Evolutionary conservation across 805 yeast genomes (phyloP), one percentile per base, ranked within the genome.

Genomic region (Cyberlindnera galapagoensis): DNA sequence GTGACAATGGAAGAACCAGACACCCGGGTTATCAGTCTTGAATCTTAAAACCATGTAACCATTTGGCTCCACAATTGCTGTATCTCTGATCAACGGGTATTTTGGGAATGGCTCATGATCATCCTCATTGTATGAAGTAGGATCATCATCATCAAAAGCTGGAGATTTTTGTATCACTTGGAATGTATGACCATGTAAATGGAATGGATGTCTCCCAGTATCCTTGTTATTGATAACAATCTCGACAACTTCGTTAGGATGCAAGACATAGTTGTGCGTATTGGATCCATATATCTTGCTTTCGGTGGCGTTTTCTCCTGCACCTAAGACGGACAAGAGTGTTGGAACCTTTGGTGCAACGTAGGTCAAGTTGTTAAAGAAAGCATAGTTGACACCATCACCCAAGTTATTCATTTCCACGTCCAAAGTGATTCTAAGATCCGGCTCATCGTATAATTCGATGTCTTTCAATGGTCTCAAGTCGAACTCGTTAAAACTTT

Each of bases 1-100:
- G 52, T 84, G 95, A 59, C 97, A 87, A 55, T 87, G 97, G 76
- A 87, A 82, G 40, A 81, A 74, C 96, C 96, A 88, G 17, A 86
- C 78, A 36, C 97, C 97, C 3, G 96, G 95, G 49, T 88, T 87
- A 49, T 81, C 75, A 9, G 95, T 86, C 46, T 63, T 69, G 56
- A 85, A 85, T 44, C 96, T 65, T 20, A 76, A 51, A 12, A 79
- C 87, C 31, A 77, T 56, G 53, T 76, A 71, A 3, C 88, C 84
- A 46, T 78, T 76, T 21, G 80, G 74, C 31, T 75, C 71, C 12
- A 85, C 74, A 43, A 69, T 63, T 14, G 75, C 75, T 0, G 90
- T 80, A 51, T 87, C 95, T 57, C 95, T 69, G 30, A 65, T 52
- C 51, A 74, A 52, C 24, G 87, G 94, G 34, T 61, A 56, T 24